phyloP scores from a whole-genome alignment of 2,329 filamentous ascomycete genomes.

The Boeremia exigua region DNA sequence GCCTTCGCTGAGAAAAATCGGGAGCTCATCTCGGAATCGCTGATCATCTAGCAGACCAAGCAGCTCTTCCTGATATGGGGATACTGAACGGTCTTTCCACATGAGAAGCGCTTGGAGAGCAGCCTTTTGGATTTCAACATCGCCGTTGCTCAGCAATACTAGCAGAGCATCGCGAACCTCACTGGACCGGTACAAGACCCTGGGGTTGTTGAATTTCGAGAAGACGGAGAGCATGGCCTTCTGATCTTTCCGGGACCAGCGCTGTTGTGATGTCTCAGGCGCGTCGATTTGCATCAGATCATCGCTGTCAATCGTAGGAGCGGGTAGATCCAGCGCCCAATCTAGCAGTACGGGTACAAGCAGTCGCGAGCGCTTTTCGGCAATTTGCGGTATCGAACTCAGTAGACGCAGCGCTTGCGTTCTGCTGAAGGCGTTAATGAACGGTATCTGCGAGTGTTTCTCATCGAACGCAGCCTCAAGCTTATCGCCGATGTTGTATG shows the following conservation, averaged over 20 bases:
- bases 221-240: constrained; percentile 84
- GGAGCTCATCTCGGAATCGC: constrained; percentile 91
- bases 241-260: constrained; percentile 80
- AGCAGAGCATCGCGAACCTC: constrained; percentile 80
- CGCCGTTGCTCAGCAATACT: constrained; percentile 81
- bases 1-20: constrained; percentile 76
- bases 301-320: constrained; percentile 9
- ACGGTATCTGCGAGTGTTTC: constrained; percentile 63
- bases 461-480: constrained; percentile 70
- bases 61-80: constrained; percentile 82
- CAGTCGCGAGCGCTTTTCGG: constrained; percentile 83
- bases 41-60: constrained; percentile 88
- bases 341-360: constrained; percentile 85
- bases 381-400: constrained; percentile 73
- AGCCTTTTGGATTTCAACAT: constrained; percentile 85
- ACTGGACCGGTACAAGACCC: constrained; percentile 76
- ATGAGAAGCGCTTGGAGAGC: constrained; percentile 83
- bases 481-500: constrained; percentile 50
- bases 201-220: constrained; percentile 84
- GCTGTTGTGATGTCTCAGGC: constrained; percentile 11
- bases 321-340: constrained; percentile 63
- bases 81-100: constrained; percentile 83
- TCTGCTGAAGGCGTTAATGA: constrained; percentile 65
- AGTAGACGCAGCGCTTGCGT: constrained; percentile 82
- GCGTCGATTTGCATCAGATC: constrained; percentile 22